Percentiles rank a stretch among this genome's conserved stretches.
phyloP scores from a whole-genome alignment of 148 eudicot genomes.

The Nepenthes mirabilis region DNA sequence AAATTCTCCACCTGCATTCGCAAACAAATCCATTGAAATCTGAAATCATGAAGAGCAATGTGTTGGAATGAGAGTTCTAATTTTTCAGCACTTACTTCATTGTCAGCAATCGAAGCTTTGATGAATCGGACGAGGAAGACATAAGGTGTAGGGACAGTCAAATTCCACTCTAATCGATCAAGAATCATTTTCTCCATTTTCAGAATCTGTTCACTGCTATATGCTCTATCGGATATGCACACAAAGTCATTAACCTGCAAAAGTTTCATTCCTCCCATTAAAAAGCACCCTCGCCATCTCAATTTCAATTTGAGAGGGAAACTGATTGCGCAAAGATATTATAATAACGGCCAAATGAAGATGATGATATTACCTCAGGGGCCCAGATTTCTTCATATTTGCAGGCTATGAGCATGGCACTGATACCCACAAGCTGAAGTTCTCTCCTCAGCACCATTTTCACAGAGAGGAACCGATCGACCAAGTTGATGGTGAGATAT shows the following conservation, averaged over 20 bases:
- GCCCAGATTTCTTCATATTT: conserved; percentile 13
- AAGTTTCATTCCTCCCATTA: background rate
- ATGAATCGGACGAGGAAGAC: conserved; percentile 63
- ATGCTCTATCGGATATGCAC: conserved; percentile 42
- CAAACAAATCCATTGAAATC: background rate
- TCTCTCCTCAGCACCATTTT: conserved; percentile 6
- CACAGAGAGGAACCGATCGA: conserved; percentile 9
- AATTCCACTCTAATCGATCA: conserved; percentile 46
- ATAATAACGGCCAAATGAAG: background rate
- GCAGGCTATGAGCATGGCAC: conserved; percentile 11
- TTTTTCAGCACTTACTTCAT: conserved; percentile 19
- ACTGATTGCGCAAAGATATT: background rate
- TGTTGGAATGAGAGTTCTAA: background rate
- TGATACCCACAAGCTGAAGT: conserved; percentile 6
- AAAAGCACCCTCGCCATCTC: background rate
- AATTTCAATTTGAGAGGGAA: background rate
- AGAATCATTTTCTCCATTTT: conserved; percentile 53
- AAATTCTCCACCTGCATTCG: conserved; percentile 44
- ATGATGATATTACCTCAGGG: conserved; percentile 3
- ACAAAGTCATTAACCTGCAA: conserved; percentile 50
- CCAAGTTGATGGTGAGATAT: conserved; percentile 7
- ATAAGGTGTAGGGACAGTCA: conserved; percentile 55
- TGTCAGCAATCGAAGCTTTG: conserved; percentile 49
- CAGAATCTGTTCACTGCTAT: conserved; percentile 41
- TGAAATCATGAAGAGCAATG: background rate